Evolutionary conservation across 768 basidiomycete genomes (phyloP).

Genomic region (Nevesoporus exiguus): DNA sequence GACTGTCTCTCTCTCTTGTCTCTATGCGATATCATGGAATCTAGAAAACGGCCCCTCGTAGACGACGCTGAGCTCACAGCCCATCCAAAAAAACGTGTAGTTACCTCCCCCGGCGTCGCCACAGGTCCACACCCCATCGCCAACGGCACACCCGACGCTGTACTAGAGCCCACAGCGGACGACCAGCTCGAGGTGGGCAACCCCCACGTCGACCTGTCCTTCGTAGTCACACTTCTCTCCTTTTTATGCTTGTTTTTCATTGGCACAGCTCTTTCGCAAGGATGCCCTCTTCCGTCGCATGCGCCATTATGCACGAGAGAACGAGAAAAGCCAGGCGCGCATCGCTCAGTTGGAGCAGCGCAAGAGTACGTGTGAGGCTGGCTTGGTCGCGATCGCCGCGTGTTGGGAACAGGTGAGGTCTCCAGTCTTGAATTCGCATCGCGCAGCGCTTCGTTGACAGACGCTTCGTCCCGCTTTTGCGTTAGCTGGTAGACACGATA

Average conservation of each 20-base stretch:
- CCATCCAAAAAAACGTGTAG: constrained; percentile 54
- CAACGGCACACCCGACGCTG: constrained; percentile 37
- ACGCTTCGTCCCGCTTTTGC: constrained; percentile 1
- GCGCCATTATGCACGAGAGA: constrained; percentile 76
- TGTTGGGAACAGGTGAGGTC: constrained; percentile 75
- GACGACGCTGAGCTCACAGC: constrained; percentile 46
- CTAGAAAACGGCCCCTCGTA: constrained; percentile 55
- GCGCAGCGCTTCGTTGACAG: neutral
- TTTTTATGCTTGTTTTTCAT: constrained; percentile 7
- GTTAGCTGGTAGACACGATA: constrained; percentile 64
- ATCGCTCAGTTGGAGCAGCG: constrained; percentile 64
- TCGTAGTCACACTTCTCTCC: constrained; percentile 21
- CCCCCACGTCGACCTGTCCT: constrained; percentile 20
- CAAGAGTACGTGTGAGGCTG: constrained; percentile 64
- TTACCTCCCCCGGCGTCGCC: constrained; percentile 41
- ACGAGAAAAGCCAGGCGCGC: constrained; percentile 58
- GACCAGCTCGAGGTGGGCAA: constrained; percentile 63
- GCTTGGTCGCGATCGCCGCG: constrained; percentile 68
- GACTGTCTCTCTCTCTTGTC: constrained; percentile 13
- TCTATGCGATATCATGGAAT: constrained; percentile 43
- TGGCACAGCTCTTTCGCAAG: constrained; percentile 70
- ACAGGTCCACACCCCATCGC: constrained; percentile 44
- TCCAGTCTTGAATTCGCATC: neutral
- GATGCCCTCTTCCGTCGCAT: constrained; percentile 84
- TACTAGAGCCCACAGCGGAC: constrained; percentile 44